Conservation (phyloP, 768 basidiomycete species). For the Lactarius sp. region DNA sequence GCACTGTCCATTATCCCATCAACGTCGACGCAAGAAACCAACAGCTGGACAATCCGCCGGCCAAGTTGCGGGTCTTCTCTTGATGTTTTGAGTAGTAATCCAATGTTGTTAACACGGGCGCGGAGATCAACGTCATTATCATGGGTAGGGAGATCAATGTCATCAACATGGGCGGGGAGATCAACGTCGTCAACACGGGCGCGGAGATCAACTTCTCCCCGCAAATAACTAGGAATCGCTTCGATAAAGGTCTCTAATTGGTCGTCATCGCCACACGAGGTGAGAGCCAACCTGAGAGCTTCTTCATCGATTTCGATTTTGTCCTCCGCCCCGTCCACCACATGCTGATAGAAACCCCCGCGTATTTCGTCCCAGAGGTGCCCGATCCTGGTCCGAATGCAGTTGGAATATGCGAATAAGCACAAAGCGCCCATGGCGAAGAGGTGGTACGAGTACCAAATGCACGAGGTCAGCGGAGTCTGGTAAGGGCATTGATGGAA, state of each 20-base stretch:
- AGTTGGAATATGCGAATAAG: not conserved
- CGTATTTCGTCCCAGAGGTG: not conserved
- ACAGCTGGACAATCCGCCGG: conserved; percentile 6
- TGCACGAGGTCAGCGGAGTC: not conserved
- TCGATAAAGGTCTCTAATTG: not conserved
- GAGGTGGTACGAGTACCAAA: not conserved
- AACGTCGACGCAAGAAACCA: conserved; percentile 3
- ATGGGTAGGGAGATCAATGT: not conserved
- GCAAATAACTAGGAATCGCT: not conserved
- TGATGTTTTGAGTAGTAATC: not conserved
- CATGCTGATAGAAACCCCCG: not conserved
- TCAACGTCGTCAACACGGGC: not conserved
- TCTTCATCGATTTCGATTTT: not conserved
- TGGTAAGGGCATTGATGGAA: not conserved
- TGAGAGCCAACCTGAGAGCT: not conserved
- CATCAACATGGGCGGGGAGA: not conserved
- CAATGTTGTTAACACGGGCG: not conserved
- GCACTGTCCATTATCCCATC: conserved; percentile 11
- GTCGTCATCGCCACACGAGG: not conserved
- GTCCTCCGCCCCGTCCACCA: not conserved
- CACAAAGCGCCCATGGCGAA: not conserved
- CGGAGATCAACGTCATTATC: not conserved
- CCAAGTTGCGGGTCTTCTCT: not conserved
- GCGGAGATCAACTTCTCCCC: too few relatives aligned
- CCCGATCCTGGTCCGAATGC: not conserved